Evolutionary conservation across 148 eudicot species (phyloP).

Genomic region (Bassia scoparia): DNA sequence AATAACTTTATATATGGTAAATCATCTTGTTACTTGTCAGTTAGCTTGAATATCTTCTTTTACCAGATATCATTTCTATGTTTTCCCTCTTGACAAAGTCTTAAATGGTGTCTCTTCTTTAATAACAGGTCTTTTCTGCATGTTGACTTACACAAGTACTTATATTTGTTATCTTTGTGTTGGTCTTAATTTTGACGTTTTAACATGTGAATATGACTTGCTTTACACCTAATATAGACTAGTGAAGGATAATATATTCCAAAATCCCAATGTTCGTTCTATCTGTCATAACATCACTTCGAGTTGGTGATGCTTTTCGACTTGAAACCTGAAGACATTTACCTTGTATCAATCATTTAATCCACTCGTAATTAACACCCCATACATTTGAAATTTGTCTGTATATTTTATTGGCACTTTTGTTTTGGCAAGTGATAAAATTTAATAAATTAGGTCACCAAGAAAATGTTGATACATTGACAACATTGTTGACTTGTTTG

Average conservation of each 20-base stretch:
- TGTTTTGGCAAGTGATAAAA: no score
- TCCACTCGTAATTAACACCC: neutral
- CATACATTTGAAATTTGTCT: no score
- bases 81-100: neutral
- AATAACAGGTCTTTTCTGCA: neutral
- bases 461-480: neutral
- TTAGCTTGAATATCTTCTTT: neutral
- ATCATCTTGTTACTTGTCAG: neutral
- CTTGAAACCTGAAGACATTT: neutral
- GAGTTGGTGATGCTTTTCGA: neutral
- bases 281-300: neutral
- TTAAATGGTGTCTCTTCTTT: neutral
- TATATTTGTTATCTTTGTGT: neutral
- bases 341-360: neutral
- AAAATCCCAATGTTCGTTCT: neutral
- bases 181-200: neutral
- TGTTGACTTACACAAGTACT: neutral
- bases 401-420: neutral
- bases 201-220: neutral
- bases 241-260: neutral
- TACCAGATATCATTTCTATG: neutral
- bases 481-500: neutral
- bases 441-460: neutral
- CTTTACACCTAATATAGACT: neutral
- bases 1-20: neutral